phyloP scores from a whole-genome alignment of 495 filamentous ascomycete species.

The Filosporella fistucella region DNA sequence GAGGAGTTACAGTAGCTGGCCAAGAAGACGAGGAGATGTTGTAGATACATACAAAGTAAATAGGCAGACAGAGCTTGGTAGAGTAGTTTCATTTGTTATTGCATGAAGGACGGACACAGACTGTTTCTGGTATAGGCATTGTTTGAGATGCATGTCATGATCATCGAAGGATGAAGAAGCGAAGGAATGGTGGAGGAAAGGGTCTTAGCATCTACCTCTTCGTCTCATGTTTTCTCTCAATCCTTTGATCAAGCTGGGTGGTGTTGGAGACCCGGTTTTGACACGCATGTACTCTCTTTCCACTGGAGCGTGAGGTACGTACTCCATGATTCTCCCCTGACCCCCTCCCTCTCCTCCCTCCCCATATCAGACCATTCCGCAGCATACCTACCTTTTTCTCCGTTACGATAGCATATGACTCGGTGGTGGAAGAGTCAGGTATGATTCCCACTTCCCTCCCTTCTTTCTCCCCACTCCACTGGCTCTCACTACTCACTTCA shows the following conservation, averaged over 20 bases:
- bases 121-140: constrained; percentile 6
- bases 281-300: background rate
- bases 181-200: background rate
- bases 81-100: constrained; percentile 10
- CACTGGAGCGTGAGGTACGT: constrained; percentile 18
- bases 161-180: constrained; percentile 4
- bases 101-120: constrained; percentile 5
- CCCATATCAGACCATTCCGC: constrained; percentile 1
- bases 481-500: too few species aligned
- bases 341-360: background rate
- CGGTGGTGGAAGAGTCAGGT: too few species aligned
- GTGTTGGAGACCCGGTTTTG: constrained; percentile 1
- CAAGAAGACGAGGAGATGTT: constrained; percentile 26
- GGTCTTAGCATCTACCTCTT: constrained; percentile 22
- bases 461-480: too few species aligned
- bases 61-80: constrained; percentile 15
- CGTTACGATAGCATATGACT: too few species aligned
- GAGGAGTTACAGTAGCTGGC: constrained; percentile 1
- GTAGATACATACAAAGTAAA: constrained; percentile 22
- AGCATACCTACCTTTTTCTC: background rate
- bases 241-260: constrained; percentile 15
- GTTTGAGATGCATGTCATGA: constrained; percentile 2
- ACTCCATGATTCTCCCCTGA: constrained; percentile 5
- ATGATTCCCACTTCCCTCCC: too few species aligned
- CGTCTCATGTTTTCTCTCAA: constrained; percentile 13